Conservation (phyloP, 169 alveolate species). For the Cryptosporidium andersoni region DNA sequence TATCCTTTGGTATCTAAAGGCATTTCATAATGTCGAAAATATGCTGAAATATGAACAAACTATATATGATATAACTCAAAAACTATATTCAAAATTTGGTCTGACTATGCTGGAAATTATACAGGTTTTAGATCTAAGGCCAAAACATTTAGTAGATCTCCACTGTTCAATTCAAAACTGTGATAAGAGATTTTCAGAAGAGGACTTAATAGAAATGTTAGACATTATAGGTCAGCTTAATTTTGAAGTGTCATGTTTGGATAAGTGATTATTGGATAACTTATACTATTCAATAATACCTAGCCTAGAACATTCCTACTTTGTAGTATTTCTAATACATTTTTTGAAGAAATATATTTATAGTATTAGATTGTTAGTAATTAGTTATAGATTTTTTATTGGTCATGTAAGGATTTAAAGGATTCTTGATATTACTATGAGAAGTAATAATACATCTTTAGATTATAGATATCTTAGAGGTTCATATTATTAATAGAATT, state of each 20-base stretch:
- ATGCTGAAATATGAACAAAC: not conserved
- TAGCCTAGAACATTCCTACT: not conserved
- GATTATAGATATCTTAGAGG: too few relatives aligned
- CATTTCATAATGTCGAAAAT: conserved; percentile 12
- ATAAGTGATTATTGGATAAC: not conserved
- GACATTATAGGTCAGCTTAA: not conserved
- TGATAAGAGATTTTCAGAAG: conserved; percentile 56
- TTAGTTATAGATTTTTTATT: too few relatives aligned
- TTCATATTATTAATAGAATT: too few relatives aligned
- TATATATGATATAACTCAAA: conserved; percentile 7
- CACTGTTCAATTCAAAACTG: conserved; percentile 43
- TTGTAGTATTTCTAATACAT: not conserved
- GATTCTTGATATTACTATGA: too few relatives aligned
- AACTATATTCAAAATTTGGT: conserved; percentile 12
- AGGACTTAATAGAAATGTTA: conserved; percentile 24
- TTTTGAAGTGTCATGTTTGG: not conserved
- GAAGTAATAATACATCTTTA: too few relatives aligned
- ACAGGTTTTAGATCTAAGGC: conserved; percentile 37
- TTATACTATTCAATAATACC: not conserved
- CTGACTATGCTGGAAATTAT: conserved; percentile 46
- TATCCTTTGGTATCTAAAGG: conserved; percentile 44
- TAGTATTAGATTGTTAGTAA: too few relatives aligned
- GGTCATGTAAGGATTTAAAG: too few relatives aligned
- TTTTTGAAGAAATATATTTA: too few relatives aligned
- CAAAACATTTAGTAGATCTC: conserved; percentile 45